Percentiles rank a stretch among this genome's conserved stretches.
Conservation (phyloP, 306 rosid genomes). For the Cucurbita ficifolia region DNA sequence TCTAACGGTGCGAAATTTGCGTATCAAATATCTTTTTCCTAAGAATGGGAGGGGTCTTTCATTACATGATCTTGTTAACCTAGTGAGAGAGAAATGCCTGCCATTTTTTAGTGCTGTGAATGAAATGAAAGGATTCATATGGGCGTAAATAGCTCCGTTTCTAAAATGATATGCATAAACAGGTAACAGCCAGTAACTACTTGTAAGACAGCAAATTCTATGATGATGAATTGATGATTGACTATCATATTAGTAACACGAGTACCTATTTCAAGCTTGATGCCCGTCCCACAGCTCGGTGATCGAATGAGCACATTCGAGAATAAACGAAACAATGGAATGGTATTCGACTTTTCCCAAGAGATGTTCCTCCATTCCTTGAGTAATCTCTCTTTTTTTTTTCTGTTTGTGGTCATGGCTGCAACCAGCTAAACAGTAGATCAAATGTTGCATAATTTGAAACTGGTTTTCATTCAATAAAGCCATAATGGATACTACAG, state of each 20-base stretch:
- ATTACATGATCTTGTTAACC: not conserved
- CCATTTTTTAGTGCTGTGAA: too few relatives aligned
- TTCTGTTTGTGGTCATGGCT: not conserved
- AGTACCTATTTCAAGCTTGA: not conserved
- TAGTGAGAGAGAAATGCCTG: not conserved
- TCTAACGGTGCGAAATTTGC: not conserved
- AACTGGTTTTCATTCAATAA: not conserved
- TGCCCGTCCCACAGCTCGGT: not conserved
- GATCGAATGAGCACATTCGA: not conserved
- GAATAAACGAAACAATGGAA: not conserved
- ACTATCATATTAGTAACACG: not conserved
- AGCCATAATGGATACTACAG: not conserved
- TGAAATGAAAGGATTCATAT: not conserved
- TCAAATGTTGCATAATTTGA: not conserved
- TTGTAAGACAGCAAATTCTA: not conserved
- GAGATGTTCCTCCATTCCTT: not conserved
- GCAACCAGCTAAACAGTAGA: constrained; percentile 2
- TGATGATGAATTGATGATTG: not conserved
- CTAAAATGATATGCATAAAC: too few relatives aligned
- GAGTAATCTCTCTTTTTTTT: not conserved
- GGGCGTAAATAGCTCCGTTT: too few relatives aligned
- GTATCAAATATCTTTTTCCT: not conserved
- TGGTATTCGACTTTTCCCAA: not conserved
- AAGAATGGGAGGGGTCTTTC: not conserved
- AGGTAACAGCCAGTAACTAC: not conserved